Evolutionary conservation across 2,329 filamentous ascomycete species (phyloP), one percentile per base, ranked within the genome.

Genomic region (Botrytis paeoniae): DNA sequence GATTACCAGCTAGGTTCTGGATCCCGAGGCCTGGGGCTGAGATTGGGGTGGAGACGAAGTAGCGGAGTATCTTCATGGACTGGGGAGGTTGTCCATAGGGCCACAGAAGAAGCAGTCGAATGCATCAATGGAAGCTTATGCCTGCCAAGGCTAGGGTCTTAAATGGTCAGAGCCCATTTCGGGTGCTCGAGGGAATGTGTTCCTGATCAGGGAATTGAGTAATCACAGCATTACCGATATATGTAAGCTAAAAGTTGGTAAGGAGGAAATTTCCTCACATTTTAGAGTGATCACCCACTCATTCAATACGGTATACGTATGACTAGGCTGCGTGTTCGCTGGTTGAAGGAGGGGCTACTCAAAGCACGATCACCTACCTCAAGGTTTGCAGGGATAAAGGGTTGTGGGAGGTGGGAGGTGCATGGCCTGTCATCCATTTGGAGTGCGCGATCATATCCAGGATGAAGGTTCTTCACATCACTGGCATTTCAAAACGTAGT

Each of bases 1-100:
- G 71, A 74, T 74, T 57, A 73, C 62, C 59, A 73, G 48, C 75
- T 74, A 74, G 76, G 68, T 74, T 75, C 74, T 74, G 75, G 70
- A 75, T 74, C 69, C 73, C 66, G 73, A 70, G 73, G 75, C 65
- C 73, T 74, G 75, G 73, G 74, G 73, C 73, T 77, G 75, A 76
- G 70, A 69, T 72, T 69, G 70, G n/a, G 37, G 63, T 72, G 63
- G 63, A 69, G 63, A 69, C 63, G 45, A 69, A 39, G 48, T 41
- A 70, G 72, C 60, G 51, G 69, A 73, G 54, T 59, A 25, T 65
- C 64, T 65, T 57, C 43, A 39, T 71, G 51, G 29, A 41, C 51
- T 48, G 35, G 70, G 62, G 41, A 69, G n/a, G 48, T 43, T 29
- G 25, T 68, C 62, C 32, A 54, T 72, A 72, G 48, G 62, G 70